Percentiles rank a stretch among this genome's conserved stretches.
Conservation (phyloP, 805 yeast genomes). For the Yarrowia sp. region DNA sequence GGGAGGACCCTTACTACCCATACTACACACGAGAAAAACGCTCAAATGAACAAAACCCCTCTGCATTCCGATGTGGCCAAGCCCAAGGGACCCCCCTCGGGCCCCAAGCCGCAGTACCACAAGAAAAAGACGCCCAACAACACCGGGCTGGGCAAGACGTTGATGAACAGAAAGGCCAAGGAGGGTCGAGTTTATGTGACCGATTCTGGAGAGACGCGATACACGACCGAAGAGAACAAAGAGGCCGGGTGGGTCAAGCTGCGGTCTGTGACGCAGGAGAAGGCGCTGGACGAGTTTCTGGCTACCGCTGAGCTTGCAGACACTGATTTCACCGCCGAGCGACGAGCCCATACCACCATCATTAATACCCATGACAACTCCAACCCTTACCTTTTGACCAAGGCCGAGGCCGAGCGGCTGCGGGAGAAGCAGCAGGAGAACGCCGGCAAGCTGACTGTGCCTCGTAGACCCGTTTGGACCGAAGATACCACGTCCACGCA, state of each 20-base stretch:
- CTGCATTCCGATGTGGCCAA: slow-evolving; percentile 35
- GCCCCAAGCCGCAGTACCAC: slow-evolving; percentile 89
- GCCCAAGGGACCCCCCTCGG: slow-evolving; percentile 65
- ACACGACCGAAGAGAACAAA: slow-evolving; percentile 82
- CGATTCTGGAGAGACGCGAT: slow-evolving; percentile 83
- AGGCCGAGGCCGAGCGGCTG: slow-evolving; percentile 68
- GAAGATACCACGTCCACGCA: slow-evolving; percentile 72
- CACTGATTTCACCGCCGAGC: slow-evolving; percentile 94
- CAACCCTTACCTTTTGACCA: slow-evolving; percentile 67
- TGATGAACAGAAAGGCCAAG: slow-evolving; percentile 67
- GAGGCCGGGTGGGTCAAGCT: slow-evolving; percentile 90
- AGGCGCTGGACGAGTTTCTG: slow-evolving; percentile 90
- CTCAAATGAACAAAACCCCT: slow-evolving; percentile 23
- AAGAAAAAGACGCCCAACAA: slow-evolving; percentile 61
- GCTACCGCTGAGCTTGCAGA: slow-evolving; percentile 96
- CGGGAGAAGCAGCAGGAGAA: slow-evolving; percentile 64
- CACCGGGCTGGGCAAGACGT: slow-evolving; percentile 84
- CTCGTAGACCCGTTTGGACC: slow-evolving; percentile 91
- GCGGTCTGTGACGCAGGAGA: slow-evolving; percentile 93
- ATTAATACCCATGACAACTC: slow-evolving; percentile 60
- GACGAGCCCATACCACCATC: slow-evolving; percentile 80
- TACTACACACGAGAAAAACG: not conserved
- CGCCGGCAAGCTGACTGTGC: slow-evolving; percentile 73
- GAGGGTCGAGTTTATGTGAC: slow-evolving; percentile 51
- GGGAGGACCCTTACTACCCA: no score